Evolutionary conservation across 1,284 basidiomycete genomes (phyloP).

Genomic region (Ustilago nuda): DNA sequence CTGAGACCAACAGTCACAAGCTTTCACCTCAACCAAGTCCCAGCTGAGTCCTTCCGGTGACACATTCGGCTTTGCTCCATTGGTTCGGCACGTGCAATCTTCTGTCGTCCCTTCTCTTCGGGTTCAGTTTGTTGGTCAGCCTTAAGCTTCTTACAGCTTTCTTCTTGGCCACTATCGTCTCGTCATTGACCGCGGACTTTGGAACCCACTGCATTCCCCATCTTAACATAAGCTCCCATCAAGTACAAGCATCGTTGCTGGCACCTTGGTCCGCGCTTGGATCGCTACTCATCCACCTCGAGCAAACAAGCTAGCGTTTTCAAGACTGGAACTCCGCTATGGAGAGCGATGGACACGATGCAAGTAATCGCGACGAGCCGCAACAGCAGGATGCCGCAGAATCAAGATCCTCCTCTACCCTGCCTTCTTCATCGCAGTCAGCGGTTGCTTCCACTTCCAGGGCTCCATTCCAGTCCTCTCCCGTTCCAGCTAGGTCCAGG

Average conservation of each 20-base stretch:
- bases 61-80: neutral
- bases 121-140: neutral
- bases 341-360: neutral
- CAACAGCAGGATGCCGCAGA: neutral
- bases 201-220: too few relatives aligned
- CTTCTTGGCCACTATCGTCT: slow-evolving; percentile 1
- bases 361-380: neutral
- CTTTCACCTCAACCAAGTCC: neutral
- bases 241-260: neutral
- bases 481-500: slow-evolving; percentile 23
- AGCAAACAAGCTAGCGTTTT: neutral
- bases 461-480: slow-evolving; percentile 22
- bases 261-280: neutral
- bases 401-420: neutral
- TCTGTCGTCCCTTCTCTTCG: neutral
- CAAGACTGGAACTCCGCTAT: neutral
- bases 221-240: neutral
- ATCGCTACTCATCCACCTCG: neutral
- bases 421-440: neutral
- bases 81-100: slow-evolving; percentile 4
- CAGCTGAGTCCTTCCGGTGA: neutral
- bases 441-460: slow-evolving; percentile 4
- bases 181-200: neutral
- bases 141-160: neutral
- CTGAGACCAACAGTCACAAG: slow-evolving; percentile 7